Evolutionary conservation across 208 protist genomes (phyloP).

Genomic region (Leishmania amazonensis): DNA sequence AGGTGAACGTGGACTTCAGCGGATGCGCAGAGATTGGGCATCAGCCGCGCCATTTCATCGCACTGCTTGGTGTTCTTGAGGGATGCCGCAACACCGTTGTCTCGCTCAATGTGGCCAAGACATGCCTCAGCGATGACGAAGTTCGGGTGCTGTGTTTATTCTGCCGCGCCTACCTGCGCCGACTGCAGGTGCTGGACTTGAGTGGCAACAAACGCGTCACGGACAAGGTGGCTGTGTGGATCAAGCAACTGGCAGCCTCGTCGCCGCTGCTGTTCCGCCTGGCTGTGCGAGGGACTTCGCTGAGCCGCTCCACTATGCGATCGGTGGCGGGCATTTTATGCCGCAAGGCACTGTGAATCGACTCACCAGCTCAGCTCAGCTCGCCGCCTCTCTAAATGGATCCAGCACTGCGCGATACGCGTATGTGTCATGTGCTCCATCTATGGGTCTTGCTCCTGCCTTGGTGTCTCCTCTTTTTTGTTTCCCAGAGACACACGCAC

Average conservation of each 20-base stretch:
- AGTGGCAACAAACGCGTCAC: conserved; percentile 30
- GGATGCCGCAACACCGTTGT: conserved; percentile 21
- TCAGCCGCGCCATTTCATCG: conserved; percentile 28
- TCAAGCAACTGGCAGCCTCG: conserved; percentile 27
- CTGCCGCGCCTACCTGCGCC: conserved; percentile 46
- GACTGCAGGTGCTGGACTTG: conserved; percentile 37
- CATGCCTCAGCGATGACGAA: conserved; percentile 24
- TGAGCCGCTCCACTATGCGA: conserved; percentile 12
- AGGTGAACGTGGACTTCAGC: conserved; percentile 20
- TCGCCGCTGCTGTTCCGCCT: conserved; percentile 25
- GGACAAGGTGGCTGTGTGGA: conserved; percentile 16
- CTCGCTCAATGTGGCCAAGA: conserved; percentile 25
- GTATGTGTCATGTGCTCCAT: background rate
- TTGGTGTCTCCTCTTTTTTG: background rate
- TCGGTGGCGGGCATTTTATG: conserved; percentile 7
- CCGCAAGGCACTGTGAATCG: conserved; percentile 13
- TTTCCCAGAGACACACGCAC: background rate
- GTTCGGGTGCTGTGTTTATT: conserved; percentile 36
- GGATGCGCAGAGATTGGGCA: conserved; percentile 22
- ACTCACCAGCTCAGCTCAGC: background rate
- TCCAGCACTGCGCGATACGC: background rate
- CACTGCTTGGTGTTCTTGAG: conserved; percentile 35
- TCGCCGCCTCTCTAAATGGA: background rate
- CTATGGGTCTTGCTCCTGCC: background rate
- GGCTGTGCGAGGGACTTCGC: conserved; percentile 19